Percentiles rank a stretch among this genome's conserved stretches.
phyloP scores from a whole-genome alignment of 768 basidiomycete species.

The Amanita thiersii region DNA sequence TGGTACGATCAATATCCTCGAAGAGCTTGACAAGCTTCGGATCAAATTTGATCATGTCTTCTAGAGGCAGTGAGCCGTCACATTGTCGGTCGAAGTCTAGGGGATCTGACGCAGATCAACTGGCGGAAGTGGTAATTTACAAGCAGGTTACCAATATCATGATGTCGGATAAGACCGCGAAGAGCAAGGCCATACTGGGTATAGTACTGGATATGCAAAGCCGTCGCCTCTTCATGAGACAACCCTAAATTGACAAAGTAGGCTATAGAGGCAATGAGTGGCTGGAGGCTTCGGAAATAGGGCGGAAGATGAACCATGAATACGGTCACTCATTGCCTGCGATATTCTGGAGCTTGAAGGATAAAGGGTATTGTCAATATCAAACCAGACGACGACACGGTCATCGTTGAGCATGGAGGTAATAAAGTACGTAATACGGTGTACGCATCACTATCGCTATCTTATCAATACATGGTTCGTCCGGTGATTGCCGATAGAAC shows the following conservation, averaged over 20 bases:
- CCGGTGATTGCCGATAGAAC: slow-evolving; percentile 31
- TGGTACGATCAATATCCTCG: slow-evolving; percentile 70
- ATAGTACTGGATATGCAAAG: slow-evolving; percentile 67
- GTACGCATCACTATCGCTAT: slow-evolving; percentile 7
- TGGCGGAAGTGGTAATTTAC: not conserved
- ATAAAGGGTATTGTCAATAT: slow-evolving; percentile 87
- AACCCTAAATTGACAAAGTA: slow-evolving; percentile 72
- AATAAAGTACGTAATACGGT: slow-evolving; percentile 5
- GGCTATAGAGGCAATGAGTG: slow-evolving; percentile 26
- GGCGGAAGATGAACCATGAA: slow-evolving; percentile 48
- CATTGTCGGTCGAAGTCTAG: slow-evolving; percentile 80
- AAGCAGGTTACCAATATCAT: slow-evolving; percentile 54
- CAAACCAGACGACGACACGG: slow-evolving; percentile 65
- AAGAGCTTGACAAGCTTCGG: slow-evolving; percentile 57
- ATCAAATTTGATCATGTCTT: slow-evolving; percentile 66
- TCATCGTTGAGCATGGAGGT: slow-evolving; percentile 29
- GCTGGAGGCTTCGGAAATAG: slow-evolving; percentile 1
- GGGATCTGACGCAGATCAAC: slow-evolving; percentile 38
- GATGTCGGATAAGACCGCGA: slow-evolving; percentile 68
- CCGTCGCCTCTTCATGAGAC: slow-evolving; percentile 57
- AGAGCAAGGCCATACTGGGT: slow-evolving; percentile 77
- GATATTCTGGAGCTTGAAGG: slow-evolving; percentile 68
- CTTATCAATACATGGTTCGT: slow-evolving; percentile 17
- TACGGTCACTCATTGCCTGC: slow-evolving; percentile 71
- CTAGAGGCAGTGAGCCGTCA: slow-evolving; percentile 77